Base-by-base conservation (phyloP, 2,329 filamentous ascomycete genomes). In the Monilinia vaccinii-corymbosi region DNA sequence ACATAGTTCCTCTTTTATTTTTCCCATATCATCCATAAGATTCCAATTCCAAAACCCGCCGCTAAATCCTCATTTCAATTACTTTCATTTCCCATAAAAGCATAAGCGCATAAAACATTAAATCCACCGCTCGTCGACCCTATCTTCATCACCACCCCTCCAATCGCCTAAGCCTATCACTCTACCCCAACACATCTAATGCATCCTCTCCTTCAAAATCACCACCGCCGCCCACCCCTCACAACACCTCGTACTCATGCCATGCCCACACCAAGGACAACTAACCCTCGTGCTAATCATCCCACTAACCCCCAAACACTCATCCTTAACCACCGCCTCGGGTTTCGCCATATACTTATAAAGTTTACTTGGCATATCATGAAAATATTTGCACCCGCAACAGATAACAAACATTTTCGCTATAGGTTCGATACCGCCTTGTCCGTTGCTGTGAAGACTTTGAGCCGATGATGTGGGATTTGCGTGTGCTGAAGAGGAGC, bases 191-290 rank as follows among this genome's bases (percentile, higher is more conserved):
- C 4, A 7, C 36, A 21, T 16, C 45, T 59, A 71, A 67, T 86
- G 82, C 55, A 86, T 70, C 62, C 81, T 81, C 71, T 89, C 84
- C 67, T 82, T 82, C 66, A 89, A 74, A 63, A 85, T 82, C 4
- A 90, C 81, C 48, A 86, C 77, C 1, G 86, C 83, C 13, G 83
- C 82, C 73, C 86, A 86, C 9, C 85, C 86, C 13, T 85, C 79
- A 70, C 87, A 90, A 73, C 87, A 90, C 61, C 74, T 75, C 16
- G 80, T 85, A 65, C 78, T 85, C 86, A 90, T 89, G 53, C 81
- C 80, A 73, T 90, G 87, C 47, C 77, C 76, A 70, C 87, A 90
- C 87, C 87, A 89, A 10, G 85, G 85, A 70, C 86, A 89, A 65
- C 80, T 82, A 31, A 87, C 81, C 68, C 79, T 81, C 64, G 84